These are phyloP conservation scores for Agaricus subrufescens DNA, from an alignment of 768 basidiomycete species.

Conservation along the genomic window DNA sequence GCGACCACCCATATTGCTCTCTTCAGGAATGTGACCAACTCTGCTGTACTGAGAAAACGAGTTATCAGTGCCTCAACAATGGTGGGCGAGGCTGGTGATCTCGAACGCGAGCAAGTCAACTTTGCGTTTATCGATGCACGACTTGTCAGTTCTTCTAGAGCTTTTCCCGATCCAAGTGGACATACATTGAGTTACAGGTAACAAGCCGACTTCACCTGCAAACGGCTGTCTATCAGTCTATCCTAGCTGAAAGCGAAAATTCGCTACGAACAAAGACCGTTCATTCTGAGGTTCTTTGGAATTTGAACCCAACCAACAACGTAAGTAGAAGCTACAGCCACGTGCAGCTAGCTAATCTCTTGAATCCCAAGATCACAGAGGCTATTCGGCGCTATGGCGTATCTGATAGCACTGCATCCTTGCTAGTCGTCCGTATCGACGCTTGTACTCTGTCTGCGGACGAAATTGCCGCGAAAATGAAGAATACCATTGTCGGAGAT, in stretches of 20 bases:
- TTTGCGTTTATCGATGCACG: constrained; percentile 88
- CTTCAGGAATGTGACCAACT: constrained; percentile 64
- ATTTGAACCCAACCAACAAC: constrained; percentile 84
- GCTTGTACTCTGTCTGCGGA: constrained; percentile 26
- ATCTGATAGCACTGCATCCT: constrained; percentile 54
- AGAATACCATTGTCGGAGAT: constrained; percentile 52
- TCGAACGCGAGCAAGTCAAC: constrained; percentile 73
- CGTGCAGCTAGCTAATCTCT: background rate
- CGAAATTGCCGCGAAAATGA: constrained; percentile 51
- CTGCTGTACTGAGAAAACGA: constrained; percentile 51
- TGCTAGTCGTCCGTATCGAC: constrained; percentile 71
- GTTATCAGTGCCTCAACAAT: constrained; percentile 68
- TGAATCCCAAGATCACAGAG: constrained; percentile 70
- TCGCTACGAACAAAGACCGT: constrained; percentile 55
- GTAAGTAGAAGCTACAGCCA: constrained; percentile 27
- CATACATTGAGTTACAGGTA: constrained; percentile 45
- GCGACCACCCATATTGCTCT: constrained; percentile 56
- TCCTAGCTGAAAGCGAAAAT: constrained; percentile 60
- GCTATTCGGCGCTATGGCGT: constrained; percentile 84
- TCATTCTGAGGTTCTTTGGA: constrained; percentile 89
- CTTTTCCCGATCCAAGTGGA: background rate
- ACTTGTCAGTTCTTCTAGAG: constrained; percentile 48
- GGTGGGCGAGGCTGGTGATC: constrained; percentile 55
- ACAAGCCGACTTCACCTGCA: constrained; percentile 77
- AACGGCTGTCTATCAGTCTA: constrained; percentile 78